These are phyloP conservation scores for Scutellaria galericulata DNA, from an alignment of 257 asterid species.

Conservation along the genomic window DNA sequence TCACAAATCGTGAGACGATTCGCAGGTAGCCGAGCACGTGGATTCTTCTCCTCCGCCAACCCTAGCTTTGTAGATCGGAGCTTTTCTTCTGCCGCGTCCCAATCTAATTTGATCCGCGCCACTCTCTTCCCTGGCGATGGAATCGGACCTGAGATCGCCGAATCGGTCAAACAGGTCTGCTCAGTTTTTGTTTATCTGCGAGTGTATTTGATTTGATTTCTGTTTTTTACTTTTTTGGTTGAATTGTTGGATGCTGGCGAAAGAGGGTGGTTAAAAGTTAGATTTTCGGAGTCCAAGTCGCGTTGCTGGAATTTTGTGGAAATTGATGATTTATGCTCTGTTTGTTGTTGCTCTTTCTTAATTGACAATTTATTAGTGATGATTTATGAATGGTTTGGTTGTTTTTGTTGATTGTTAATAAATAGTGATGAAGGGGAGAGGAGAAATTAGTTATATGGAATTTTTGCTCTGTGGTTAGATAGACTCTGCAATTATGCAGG, in stretches of 20 bases:
- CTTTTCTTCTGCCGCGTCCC: slow-evolving; percentile 47
- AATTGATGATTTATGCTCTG: neutral
- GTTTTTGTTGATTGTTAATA: no score
- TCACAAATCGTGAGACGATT: slow-evolving; percentile 65
- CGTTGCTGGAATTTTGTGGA: slow-evolving; percentile 7
- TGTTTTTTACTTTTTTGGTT: neutral
- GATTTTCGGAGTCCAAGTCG: slow-evolving; percentile 16
- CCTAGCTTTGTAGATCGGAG: slow-evolving; percentile 51
- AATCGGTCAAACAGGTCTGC: slow-evolving; percentile 74
- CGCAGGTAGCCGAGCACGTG: slow-evolving; percentile 48
- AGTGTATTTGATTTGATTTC: neutral
- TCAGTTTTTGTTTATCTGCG: neutral
- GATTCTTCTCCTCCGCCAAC: slow-evolving; percentile 36
- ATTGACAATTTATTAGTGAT: neutral
- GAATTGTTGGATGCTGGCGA: slow-evolving; percentile 12
- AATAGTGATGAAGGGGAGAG: no score
- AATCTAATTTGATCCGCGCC: slow-evolving; percentile 75
- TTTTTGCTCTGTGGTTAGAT: no score
- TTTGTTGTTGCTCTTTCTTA: slow-evolving; percentile 1
- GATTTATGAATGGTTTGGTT: no score
- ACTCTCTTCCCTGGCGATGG: slow-evolving; percentile 98
- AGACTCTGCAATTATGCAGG: no score
- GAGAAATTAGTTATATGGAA: no score
- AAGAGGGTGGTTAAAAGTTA: neutral
- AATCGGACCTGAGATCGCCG: slow-evolving; percentile 94